Percentiles rank a stretch among this genome's conserved stretches.
These are phyloP conservation scores for Hyphopichia wangnamkhiaoensis DNA, from an alignment of 1,139 yeast genomes.

Conservation along the genomic window DNA sequence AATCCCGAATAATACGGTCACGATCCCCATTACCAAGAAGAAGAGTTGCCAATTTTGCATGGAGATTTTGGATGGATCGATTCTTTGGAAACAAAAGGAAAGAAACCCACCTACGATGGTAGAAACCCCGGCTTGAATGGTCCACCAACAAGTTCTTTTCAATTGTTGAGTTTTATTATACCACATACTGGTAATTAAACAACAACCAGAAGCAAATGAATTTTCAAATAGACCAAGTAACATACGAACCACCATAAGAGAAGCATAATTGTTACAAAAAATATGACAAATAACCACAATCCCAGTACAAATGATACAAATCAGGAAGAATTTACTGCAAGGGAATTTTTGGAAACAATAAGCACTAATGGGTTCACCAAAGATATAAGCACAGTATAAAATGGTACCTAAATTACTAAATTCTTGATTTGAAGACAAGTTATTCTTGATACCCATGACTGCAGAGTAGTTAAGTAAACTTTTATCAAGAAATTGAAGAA, in stretches of 20 bases:
- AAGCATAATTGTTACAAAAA: conserved; percentile 38
- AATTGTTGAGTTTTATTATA: conserved; percentile 41
- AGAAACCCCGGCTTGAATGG: conserved; percentile 41
- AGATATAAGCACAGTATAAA: conserved; percentile 46
- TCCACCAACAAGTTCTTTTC: conserved; percentile 37
- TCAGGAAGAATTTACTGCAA: conserved; percentile 38
- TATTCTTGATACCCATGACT: conserved; percentile 49
- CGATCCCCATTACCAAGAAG: conserved; percentile 37
- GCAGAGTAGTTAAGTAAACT: conserved; percentile 48
- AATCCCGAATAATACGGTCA: conserved; percentile 35
- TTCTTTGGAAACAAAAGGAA: conserved; percentile 44
- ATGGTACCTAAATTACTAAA: conserved; percentile 46
- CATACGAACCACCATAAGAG: conserved; percentile 43
- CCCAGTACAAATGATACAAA: conserved; percentile 44
- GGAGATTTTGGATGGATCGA: conserved; percentile 18
- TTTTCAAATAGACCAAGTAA: conserved; percentile 44
- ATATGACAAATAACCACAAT: conserved; percentile 35
- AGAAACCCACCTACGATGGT: conserved; percentile 43
- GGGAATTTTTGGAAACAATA: conserved; percentile 39
- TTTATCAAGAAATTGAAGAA: conserved; percentile 48
- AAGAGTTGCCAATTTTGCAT: conserved; percentile 42
- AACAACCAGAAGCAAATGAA: conserved; percentile 46
- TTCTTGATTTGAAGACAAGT: conserved; percentile 34
- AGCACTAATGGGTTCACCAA: conserved; percentile 47
- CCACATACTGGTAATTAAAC: conserved; percentile 44